A percentile compares a stretch with the other conserved stretches of the same genome.
Conservation (phyloP, 305 asterid species). For the Salvia sclarea region DNA sequence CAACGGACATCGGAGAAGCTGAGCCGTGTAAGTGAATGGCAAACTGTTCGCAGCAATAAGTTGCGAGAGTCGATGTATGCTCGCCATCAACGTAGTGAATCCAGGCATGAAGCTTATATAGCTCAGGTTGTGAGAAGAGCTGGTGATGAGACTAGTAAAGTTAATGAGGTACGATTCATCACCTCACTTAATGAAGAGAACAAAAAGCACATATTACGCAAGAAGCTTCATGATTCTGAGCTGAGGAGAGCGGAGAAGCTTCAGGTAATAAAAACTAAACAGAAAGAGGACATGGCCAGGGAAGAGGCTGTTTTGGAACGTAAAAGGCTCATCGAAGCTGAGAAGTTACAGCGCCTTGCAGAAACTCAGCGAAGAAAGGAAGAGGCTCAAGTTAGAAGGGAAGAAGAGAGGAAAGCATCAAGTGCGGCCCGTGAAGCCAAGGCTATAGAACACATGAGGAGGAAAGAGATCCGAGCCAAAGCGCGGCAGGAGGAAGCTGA, state of each 20-base stretch:
- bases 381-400: slow-evolving; percentile 97
- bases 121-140: slow-evolving; percentile 98
- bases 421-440: slow-evolving; percentile 99
- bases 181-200: slow-evolving; percentile 97
- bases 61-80: slow-evolving; percentile 92
- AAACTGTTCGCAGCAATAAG: slow-evolving; percentile 85
- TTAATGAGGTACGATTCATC: slow-evolving; percentile 96
- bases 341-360: slow-evolving; percentile 93
- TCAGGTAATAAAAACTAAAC: slow-evolving; percentile 80
- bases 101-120: slow-evolving; percentile 92
- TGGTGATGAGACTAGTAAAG: slow-evolving; percentile 97
- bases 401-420: slow-evolving; percentile 97
- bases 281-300: slow-evolving; percentile 94
- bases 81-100: slow-evolving; percentile 89
- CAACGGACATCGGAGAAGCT: slow-evolving; percentile 91
- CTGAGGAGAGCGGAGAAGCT: slow-evolving; percentile 95
- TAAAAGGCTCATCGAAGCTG: slow-evolving; percentile 88
- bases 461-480: slow-evolving; percentile 91
- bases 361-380: slow-evolving; percentile 93
- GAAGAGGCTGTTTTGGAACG: slow-evolving; percentile 99
- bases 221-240: slow-evolving; percentile 89
- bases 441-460: slow-evolving; percentile 88
- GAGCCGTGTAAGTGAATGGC: slow-evolving; percentile 94
- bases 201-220: slow-evolving; percentile 87
- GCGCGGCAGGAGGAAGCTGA: slow-evolving; percentile 99